A percentile compares a stretch with the other conserved stretches of the same genome.
These are phyloP conservation scores for Stramenopiles sp. DNA, from an alignment of 352 stramenopile species.

Conservation along the genomic window DNA sequence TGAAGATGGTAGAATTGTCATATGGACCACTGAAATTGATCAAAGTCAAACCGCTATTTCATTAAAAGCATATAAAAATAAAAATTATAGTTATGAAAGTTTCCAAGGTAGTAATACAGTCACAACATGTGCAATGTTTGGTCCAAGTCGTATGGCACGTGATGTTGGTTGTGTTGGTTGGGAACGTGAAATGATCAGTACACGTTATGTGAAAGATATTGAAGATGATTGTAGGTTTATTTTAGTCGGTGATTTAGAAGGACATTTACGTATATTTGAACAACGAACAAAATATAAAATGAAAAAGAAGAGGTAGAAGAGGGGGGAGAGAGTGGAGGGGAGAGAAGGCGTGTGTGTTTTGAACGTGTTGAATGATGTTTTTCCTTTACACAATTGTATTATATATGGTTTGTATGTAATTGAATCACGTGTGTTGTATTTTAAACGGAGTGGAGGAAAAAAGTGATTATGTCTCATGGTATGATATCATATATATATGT, in stretches of 20 bases:
- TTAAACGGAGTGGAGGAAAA: too few relatives aligned
- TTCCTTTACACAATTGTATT: too few relatives aligned
- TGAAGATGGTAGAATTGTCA: not conserved
- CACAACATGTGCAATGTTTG: not conserved
- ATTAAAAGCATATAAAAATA: not conserved
- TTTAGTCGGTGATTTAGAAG: not conserved
- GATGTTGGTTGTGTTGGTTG: not conserved
- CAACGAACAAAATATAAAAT: too few relatives aligned
- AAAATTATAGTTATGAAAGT: not conserved
- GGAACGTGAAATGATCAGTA: not conserved
- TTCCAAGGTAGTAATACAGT: not conserved
- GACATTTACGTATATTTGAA: not conserved
- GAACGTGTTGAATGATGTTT: too few relatives aligned
- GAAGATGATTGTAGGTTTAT: not conserved
- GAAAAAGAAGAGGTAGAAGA: too few relatives aligned
- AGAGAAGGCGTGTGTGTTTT: too few relatives aligned
- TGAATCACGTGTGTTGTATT: too few relatives aligned
- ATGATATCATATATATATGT: too few relatives aligned
- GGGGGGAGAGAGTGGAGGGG: too few relatives aligned
- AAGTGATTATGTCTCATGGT: too few relatives aligned
- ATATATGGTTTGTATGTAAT: too few relatives aligned
- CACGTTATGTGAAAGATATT: not conserved
- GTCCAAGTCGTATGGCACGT: not conserved
- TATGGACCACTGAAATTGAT: not conserved
- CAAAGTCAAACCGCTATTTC: not conserved